Percentiles rank a stretch among this genome's conserved stretches.
phyloP scores from a whole-genome alignment of 306 rosid species.

The Sicyos edulis region DNA sequence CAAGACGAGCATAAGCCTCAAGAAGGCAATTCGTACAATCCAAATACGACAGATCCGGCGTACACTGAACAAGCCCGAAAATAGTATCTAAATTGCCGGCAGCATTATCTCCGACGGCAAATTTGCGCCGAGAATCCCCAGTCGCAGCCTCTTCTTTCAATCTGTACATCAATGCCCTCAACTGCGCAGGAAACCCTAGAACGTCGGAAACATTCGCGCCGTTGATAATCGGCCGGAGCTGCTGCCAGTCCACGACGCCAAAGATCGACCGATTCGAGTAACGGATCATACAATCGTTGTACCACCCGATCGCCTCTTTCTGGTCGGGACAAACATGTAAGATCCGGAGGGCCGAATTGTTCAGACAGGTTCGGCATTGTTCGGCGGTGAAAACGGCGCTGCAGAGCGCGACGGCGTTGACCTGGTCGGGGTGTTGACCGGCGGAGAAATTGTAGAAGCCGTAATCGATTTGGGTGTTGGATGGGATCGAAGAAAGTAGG shows the following conservation, averaged over 20 bases:
- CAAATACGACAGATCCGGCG: slow-evolving; percentile 3
- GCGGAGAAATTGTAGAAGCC: neutral
- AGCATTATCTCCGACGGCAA: neutral
- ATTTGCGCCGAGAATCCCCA: slow-evolving; percentile 14
- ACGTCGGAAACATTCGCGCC: neutral
- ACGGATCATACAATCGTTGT: slow-evolving; percentile 16
- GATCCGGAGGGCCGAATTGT: neutral
- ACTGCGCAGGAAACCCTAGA: neutral
- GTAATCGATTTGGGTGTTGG: slow-evolving; percentile 8
- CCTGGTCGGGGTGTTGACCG: slow-evolving; percentile 8
- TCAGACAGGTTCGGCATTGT: neutral
- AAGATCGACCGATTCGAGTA: slow-evolving; percentile 17
- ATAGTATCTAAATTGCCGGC: neutral
- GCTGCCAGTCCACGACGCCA: neutral
- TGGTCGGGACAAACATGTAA: slow-evolving; percentile 4
- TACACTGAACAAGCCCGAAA: slow-evolving; percentile 13
- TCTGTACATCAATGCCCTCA: neutral
- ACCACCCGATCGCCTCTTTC: slow-evolving; percentile 26
- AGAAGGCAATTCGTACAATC: neutral
- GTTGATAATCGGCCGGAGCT: neutral
- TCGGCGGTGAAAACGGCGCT: neutral
- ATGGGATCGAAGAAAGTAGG: neutral
- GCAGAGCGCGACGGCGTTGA: neutral
- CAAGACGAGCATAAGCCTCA: neutral
- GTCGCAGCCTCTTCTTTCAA: slow-evolving; percentile 11